Evolutionary conservation across 2,329 filamentous ascomycete genomes (phyloP), one percentile per base, ranked within the genome.

Genomic region (Elsinoe arachidis): DNA sequence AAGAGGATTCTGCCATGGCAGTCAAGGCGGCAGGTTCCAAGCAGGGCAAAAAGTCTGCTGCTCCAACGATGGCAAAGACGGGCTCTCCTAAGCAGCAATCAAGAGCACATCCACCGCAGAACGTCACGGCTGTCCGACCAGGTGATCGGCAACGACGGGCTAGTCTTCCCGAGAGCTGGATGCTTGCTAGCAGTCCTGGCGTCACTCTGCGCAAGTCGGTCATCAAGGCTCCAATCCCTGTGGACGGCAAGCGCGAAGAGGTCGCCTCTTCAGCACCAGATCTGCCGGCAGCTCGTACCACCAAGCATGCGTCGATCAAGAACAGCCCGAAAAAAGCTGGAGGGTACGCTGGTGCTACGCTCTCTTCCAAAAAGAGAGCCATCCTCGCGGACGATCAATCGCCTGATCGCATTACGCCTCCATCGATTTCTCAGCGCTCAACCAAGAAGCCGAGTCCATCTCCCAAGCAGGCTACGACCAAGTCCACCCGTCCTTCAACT

Each of bases 131-230:
- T 5, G 60, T 61, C 51, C 56, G 58, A 12, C 39, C 59, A 10
- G 47, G 37, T 17, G 65, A 64, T n/a, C 62, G 62, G 15, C 62
- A 62, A 55, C 58, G 34, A 62, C 64, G 61, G 64, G 66, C 30
- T 62, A 62, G 38, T 58, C 63, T 30, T 49, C 67, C 67, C 5
- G 60, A 60, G n/a, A 62, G 58, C 30, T 68, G 67, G 67, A 56
- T 65, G 41, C 19, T 49, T 6, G 12, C 39, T 26, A 34, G 52
- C 5, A 41, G 14, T 21, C 9, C 17, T 37, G 17, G 15, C n/a
- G 11, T 30, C 7, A 37, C 38, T 2, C 51, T 41, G 38, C 51
- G 51, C 1, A 54, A 54, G 51, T 41, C 51, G 14, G 5, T 19
- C 6, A 38, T 1, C 34, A 54, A 54, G 34, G 17, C 21, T 10